Base-by-base conservation (phyloP, 495 filamentous ascomycete genomes). In the Xylaria sp. region DNA sequence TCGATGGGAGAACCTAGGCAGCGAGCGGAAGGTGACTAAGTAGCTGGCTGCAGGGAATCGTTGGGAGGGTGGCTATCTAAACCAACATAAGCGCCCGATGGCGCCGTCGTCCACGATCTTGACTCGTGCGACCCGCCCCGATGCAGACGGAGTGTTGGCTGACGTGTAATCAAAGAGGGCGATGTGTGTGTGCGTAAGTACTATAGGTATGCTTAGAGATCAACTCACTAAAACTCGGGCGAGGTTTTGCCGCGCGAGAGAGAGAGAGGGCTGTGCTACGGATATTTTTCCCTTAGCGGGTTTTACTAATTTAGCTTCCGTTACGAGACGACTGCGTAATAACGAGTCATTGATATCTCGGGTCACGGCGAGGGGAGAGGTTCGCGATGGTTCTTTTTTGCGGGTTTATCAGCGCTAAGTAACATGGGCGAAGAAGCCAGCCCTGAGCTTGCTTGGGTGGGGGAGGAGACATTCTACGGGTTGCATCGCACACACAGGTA, bases 71-170 rank as follows among this genome's bases (percentile, higher is more conserved):
- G 55, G 57, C 21, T 40, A 52, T 19, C 67, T 17, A 26, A 33
- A 46, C 24, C 24, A 59, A 53, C 35, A 41, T 11, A n/a, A n/a
- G 35, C 43, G 41, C 26, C 50, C 37, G 57, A 46, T 53, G 40
- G 57, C 57, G 41, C 46, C 46, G 58, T 55, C 57, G 44, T 31
- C 68, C 35, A 46, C 33, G n/a, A 17, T 31, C 44, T 52, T 70
- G 68, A 70, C 68, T 70, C 68, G 57, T 63, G 59, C 24, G 68
- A 62, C 48, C 68, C 68, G 58, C 68, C 26, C 33, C 59, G 67
- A 61, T 8, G 40, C 24, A 26, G 52, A 53, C 24, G 17, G 52
- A 53, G 31, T 15, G n/a, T 8, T 69, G 33, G 68, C 68, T 63
- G 68, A 70, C 68, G 68, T 70, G 68, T 26, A 63, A n/a, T 29